Base-by-base conservation (phyloP, 257 asterid species). In the Thymus mandschuricus region DNA sequence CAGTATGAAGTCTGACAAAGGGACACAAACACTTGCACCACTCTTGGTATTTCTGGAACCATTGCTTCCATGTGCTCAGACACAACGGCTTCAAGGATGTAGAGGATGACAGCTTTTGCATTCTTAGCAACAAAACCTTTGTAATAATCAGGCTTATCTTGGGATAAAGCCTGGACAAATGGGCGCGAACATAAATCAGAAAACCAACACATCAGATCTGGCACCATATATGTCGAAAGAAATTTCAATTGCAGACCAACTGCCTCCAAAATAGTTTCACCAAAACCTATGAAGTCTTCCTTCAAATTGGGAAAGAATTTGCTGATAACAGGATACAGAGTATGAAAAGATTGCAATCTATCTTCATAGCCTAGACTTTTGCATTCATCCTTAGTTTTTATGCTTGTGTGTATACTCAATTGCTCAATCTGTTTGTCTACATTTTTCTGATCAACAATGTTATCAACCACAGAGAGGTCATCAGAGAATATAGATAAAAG, bases 181-280 rank as follows among this genome's bases (percentile, higher is more conserved):
- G 98, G 98, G 92, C 88, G 82, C 38, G 86, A 84, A 83, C 98
- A 95, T 68, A 95, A 87, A 76, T 89, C 91, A 71, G 96, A 86
- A 74, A 91, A 87, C 99, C 99, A 95, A 81, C 92, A 83, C 74
- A 95, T 81, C 73, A 95, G 79, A 83, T 95, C 98, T 13, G 98
- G 96, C 81, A 92, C 84, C 78, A 68, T 66, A 27, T 85, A 77
- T 38, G 96, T 68, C 70, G 99, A 84, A 70, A 95, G 89, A 78
- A 89, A 83, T 80, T 86, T 95, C 82, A 92, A 76, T 72, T 92
- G 98, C 84, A 95, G 85, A 49, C 96, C 91, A 85, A 92, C 94
- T 77, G 99, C 98, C 83, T 89, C 89, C 82, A 95, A 78, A 76
- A 92, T 87, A 45, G 87, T 82, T 78, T 95, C 98, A 71, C 98